Base-by-base conservation (phyloP, 805 yeast genomes). In the Candida taoyuanica region DNA sequence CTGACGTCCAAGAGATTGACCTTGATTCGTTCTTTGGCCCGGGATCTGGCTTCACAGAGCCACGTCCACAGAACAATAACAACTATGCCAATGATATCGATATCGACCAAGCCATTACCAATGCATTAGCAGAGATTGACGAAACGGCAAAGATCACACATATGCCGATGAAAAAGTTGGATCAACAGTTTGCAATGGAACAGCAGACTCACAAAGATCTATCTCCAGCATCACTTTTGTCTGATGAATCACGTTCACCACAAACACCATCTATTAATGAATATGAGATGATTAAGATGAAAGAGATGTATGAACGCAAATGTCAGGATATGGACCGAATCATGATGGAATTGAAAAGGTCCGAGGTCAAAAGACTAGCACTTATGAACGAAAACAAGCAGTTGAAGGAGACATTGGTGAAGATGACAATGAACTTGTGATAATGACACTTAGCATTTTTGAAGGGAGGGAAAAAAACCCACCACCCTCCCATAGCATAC, bases 151-250 rank as follows among this genome's bases (percentile, higher is more conserved):
- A 36, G 28, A 19, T 17, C 16, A 3, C 34, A 30, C 21, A 28
- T 8, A 8, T 21, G 24, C 24, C 24, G 11, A 8, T 21, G 24
- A 21, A 21, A 21, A 11, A 8, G 24, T 11, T 21, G 24, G 11
- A 11, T 21, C 14, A 12, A 14, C 37, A 44, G 27, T 55, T 56
- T 21, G 9, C 24, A 11, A 7, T 11, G 11, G 9, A 21, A 11
- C 24, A 21, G 24, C 24, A 8, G 24, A 11, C 24, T 21, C 24
- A 21, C 11, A 21, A n/a, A n/a, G n/a, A n/a, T n/a, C 45, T 63
- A 19, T 58, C 67, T 7, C 70, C 70, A 4, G 65, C 53, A 17
- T 64, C 68, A 2, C 40, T 64, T 19, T 49, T 62, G 11, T 62
- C 68, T 8, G 57, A 49, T 42, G 50, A 46, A 14, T 51, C 55